Conservation (phyloP, 2,329 filamentous ascomycete genomes). For the Aspergillus sp. region DNA sequence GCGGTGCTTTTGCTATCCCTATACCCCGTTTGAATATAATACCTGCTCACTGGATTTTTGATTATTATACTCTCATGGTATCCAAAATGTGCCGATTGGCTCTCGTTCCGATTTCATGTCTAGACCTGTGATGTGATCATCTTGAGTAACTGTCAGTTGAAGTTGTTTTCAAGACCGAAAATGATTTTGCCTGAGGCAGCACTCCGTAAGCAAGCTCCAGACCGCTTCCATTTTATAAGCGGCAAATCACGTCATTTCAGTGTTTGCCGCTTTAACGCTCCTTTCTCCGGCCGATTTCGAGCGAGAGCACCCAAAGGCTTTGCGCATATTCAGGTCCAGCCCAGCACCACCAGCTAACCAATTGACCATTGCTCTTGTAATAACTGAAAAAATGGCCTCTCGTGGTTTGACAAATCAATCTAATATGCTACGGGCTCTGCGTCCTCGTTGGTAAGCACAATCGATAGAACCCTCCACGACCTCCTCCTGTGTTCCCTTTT, state of each 20-base stretch:
- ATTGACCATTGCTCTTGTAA: conserved; percentile 9
- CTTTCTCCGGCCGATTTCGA: background rate
- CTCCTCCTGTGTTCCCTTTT: conserved; percentile 9
- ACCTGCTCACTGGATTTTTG: background rate
- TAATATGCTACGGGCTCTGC: conserved; percentile 15
- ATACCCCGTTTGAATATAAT: background rate
- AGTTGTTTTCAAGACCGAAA: background rate
- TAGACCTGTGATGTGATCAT: background rate
- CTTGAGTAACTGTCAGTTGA: background rate
- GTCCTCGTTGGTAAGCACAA: conserved; percentile 23
- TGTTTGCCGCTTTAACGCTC: conserved; percentile 22
- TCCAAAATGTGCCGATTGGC: background rate
- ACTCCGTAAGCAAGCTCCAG: conserved; percentile 23
- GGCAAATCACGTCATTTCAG: conserved; percentile 37
- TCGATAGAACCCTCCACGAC: conserved; percentile 11
- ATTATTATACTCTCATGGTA: background rate
- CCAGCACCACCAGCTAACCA: conserved; percentile 8
- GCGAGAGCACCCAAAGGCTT: conserved; percentile 1
- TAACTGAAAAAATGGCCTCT: conserved; percentile 22
- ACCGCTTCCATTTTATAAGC: conserved; percentile 39
- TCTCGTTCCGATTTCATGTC: background rate
- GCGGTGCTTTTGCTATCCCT: background rate
- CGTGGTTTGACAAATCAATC: conserved; percentile 20
- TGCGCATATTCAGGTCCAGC: background rate
- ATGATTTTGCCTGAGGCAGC: conserved; percentile 20